These are phyloP conservation scores for Diospyros lotus DNA, from an alignment of 148 eudicot genomes.

Conservation along the genomic window DNA sequence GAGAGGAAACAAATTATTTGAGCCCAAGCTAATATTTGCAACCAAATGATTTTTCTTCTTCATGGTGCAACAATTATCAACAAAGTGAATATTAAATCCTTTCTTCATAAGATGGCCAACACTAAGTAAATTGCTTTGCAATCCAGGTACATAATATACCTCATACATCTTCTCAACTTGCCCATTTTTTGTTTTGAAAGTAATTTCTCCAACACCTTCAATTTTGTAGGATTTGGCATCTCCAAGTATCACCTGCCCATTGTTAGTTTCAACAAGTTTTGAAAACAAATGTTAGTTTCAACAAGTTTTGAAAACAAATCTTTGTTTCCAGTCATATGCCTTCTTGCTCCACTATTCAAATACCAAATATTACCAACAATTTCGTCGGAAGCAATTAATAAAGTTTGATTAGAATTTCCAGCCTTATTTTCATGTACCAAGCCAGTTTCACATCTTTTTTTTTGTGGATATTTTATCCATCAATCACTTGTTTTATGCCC, in stretches of 20 bases:
- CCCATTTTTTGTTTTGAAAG: background rate
- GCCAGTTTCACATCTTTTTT: background rate
- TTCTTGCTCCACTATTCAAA: too few species aligned
- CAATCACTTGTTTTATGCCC: background rate
- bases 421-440: background rate
- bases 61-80: too few species aligned
- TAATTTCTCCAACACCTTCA: background rate
- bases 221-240: background rate
- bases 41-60: too few species aligned
- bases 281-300: background rate
- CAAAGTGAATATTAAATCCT: background rate
- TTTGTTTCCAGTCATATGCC: background rate
- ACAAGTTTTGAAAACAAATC: background rate
- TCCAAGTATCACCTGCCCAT: background rate
- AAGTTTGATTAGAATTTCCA: too few species aligned
- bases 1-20: too few species aligned
- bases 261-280: background rate
- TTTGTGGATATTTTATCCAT: background rate
- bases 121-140: background rate
- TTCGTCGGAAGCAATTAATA: too few species aligned
- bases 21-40: too few species aligned
- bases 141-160: background rate
- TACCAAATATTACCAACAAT: too few species aligned
- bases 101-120: too few species aligned
- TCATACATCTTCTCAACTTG: background rate